Evolutionary conservation across 176 grass and related monocot genomes (phyloP).

Genomic region (Canna indica): DNA sequence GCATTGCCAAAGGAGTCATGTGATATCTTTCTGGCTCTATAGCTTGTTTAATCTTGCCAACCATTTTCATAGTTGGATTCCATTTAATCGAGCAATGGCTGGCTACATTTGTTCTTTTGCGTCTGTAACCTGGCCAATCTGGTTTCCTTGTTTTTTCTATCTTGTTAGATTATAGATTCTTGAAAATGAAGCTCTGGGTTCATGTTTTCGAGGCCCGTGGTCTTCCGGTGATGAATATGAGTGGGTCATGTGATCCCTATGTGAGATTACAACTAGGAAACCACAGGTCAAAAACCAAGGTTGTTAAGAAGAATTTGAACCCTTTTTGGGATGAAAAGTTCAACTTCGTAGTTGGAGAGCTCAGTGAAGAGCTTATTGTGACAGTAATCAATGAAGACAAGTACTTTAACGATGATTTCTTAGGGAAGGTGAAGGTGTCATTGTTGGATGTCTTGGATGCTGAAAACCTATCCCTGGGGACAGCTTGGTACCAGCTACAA

Average conservation of each 20-base stretch:
- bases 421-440: slow-evolving; percentile 60
- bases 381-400: slow-evolving; percentile 67
- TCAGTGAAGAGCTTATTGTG: slow-evolving; percentile 53
- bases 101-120: too few relatives aligned
- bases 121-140: background rate
- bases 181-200: slow-evolving; percentile 53
- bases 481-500: slow-evolving; percentile 61
- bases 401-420: slow-evolving; percentile 60
- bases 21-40: background rate
- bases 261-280: slow-evolving; percentile 73
- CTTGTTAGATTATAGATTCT: background rate
- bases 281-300: slow-evolving; percentile 64
- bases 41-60: background rate
- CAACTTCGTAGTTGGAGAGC: slow-evolving; percentile 49
- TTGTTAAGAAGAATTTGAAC: slow-evolving; percentile 77
- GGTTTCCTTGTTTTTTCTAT: background rate
- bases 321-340: slow-evolving; percentile 92
- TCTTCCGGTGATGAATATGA: slow-evolving; percentile 60
- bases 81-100: background rate
- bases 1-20: background rate
- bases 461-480: slow-evolving; percentile 43
- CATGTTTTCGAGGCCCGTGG: slow-evolving; percentile 66
- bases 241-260: slow-evolving; percentile 71
- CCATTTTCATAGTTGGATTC: background rate
- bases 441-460: slow-evolving; percentile 46